Conservation (phyloP, 108 stramenopile genomes). For the Cyclotella baltica region DNA sequence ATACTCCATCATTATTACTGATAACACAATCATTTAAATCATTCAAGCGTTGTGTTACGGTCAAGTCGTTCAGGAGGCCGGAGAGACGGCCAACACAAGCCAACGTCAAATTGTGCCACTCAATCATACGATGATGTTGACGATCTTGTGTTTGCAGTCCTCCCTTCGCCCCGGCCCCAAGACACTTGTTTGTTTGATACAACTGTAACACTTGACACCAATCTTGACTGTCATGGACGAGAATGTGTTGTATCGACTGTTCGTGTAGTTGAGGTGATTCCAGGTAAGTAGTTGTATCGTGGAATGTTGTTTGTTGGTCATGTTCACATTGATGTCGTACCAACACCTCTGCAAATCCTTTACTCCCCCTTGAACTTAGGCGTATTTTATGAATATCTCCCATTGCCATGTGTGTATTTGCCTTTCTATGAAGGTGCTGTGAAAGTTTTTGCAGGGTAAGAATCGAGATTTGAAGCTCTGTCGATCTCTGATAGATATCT, state of each 20-base stretch:
- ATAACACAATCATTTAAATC: background rate
- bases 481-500: background rate
- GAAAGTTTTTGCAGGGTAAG: constrained; percentile 32
- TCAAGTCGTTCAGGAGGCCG: background rate
- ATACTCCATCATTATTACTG: background rate
- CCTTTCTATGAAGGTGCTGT: constrained; percentile 54
- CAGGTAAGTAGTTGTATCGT: too few relatives aligned
- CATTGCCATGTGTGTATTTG: constrained; percentile 62
- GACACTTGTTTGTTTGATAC: constrained; percentile 35
- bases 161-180: constrained; percentile 27
- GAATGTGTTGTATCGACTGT: constrained; percentile 58
- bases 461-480: background rate
- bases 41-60: constrained; percentile 28
- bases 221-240: constrained; percentile 31
- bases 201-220: constrained; percentile 35
- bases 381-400: constrained; percentile 68
- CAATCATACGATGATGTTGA: constrained; percentile 31
- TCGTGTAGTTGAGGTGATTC: constrained; percentile 52
- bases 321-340: too few relatives aligned
- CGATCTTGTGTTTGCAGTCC: constrained; percentile 32
- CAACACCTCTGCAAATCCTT: too few relatives aligned
- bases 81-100: constrained; percentile 21
- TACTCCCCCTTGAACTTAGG: too few relatives aligned
- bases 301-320: background rate
- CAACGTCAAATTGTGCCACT: constrained; percentile 12